phyloP scores from a whole-genome alignment of 768 basidiomycete genomes.

The Leccinum sublutescens region DNA sequence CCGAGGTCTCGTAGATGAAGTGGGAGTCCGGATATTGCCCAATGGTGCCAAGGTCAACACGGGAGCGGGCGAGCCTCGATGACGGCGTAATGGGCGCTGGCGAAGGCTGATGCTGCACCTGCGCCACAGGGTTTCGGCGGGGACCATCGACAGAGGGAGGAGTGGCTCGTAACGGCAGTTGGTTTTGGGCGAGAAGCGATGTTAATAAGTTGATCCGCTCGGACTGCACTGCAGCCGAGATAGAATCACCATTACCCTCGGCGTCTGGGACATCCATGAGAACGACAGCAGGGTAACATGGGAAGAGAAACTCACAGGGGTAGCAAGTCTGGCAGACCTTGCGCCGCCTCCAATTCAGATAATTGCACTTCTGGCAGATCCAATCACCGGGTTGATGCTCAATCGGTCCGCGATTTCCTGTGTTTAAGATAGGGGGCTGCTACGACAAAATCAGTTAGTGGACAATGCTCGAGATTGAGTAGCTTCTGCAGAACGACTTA shows the following conservation, averaged over 20 bases:
- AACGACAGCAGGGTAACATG: constrained; percentile 6
- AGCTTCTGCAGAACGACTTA: constrained; percentile 31
- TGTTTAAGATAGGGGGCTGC: constrained; percentile 87
- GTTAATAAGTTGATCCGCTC: constrained; percentile 81
- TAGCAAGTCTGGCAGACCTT: constrained; percentile 90
- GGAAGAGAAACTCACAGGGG: constrained; percentile 56
- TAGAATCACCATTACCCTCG: constrained; percentile 86
- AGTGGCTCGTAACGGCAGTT: constrained; percentile 30
- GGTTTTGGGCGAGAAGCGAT: constrained; percentile 63
- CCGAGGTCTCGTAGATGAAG: constrained; percentile 74
- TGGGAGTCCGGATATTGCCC: constrained; percentile 43
- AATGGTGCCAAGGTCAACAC: constrained; percentile 41
- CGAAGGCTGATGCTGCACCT: constrained; percentile 41
- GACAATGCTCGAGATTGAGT: background rate
- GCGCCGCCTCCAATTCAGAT: constrained; percentile 82
- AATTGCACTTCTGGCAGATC: constrained; percentile 83
- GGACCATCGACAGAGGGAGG: constrained; percentile 16
- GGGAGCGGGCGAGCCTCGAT: constrained; percentile 45
- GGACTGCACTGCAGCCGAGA: constrained; percentile 80
- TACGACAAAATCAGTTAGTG: constrained; percentile 25
- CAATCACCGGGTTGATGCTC: constrained; percentile 83
- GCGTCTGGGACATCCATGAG: constrained; percentile 51
- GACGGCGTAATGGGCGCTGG: constrained; percentile 39
- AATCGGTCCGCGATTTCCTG: constrained; percentile 84
- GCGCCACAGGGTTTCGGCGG: constrained; percentile 48